phyloP scores from a whole-genome alignment of 1,284 basidiomycete species.

The Boletellus deceptivus region DNA sequence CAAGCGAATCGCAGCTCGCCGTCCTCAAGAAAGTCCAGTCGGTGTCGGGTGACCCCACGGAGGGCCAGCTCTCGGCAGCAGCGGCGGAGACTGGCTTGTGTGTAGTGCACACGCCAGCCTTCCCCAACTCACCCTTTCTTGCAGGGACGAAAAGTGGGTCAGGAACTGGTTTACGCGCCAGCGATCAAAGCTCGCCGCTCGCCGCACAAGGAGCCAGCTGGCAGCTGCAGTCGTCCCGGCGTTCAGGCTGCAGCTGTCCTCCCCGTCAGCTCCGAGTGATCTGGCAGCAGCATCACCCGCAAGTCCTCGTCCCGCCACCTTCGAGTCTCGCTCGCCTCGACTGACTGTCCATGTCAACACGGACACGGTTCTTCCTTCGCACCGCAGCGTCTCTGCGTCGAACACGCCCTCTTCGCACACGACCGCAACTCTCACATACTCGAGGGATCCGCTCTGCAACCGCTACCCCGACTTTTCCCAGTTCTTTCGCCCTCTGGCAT shows the following conservation, averaged over 20 bases:
- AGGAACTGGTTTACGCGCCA: slow-evolving; percentile 33
- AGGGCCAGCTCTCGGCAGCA: slow-evolving; percentile 20
- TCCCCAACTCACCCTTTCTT: slow-evolving; percentile 3
- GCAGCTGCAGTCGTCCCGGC: slow-evolving; percentile 3
- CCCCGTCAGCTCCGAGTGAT: too few relatives aligned
- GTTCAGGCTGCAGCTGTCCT: slow-evolving; percentile 16
- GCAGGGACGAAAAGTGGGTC: slow-evolving; percentile 30
- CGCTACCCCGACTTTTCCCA: slow-evolving; percentile 36
- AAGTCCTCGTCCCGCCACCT: neutral
- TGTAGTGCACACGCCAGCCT: slow-evolving; percentile 15
- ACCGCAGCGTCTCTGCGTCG: slow-evolving; percentile 5
- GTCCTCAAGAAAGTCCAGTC: slow-evolving; percentile 28
- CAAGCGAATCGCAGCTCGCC: slow-evolving; percentile 31
- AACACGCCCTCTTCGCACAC: neutral
- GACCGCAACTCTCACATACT: slow-evolving; percentile 17
- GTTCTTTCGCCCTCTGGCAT: slow-evolving; percentile 24
- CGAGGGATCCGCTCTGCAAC: slow-evolving; percentile 32
- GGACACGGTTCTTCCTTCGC: neutral
- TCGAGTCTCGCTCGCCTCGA: neutral
- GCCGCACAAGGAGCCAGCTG: slow-evolving; percentile 5
- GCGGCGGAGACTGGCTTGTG: slow-evolving; percentile 32
- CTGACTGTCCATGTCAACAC: neutral
- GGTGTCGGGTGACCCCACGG: slow-evolving; percentile 23
- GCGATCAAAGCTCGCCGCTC: slow-evolving; percentile 23
- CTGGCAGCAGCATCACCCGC: too few relatives aligned